Evolutionary conservation across 73 alveolate species (phyloP).

Genomic region (Tetrahymena malaccensis): DNA sequence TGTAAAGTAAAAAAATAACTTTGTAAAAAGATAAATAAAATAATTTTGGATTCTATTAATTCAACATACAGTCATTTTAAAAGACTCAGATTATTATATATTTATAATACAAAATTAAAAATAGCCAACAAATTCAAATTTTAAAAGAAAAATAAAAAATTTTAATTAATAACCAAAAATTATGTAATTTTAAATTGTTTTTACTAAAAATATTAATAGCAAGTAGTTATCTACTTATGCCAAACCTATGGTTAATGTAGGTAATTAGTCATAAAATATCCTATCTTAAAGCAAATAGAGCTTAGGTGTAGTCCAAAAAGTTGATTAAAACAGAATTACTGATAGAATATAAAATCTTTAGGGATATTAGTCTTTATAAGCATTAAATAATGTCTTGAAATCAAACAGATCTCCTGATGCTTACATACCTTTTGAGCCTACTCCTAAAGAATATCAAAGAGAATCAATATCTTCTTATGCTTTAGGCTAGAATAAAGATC

Average conservation of each 20-base stretch:
- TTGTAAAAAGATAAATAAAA: too few relatives aligned
- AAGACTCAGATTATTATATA: too few relatives aligned
- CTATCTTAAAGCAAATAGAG: not conserved
- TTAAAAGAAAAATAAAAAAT: not conserved
- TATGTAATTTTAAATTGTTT: not conserved
- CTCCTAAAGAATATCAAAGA: not conserved
- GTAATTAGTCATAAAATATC: not conserved
- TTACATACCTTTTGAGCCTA: not conserved
- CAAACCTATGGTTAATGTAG: not conserved
- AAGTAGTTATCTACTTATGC: not conserved
- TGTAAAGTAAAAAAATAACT: not conserved
- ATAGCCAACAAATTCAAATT: not conserved
- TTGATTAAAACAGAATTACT: not conserved
- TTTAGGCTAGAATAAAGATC: not conserved
- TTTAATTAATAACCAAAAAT: not conserved
- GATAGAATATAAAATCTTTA: not conserved
- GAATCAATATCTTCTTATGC: not conserved
- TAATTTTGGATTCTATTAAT: too few relatives aligned
- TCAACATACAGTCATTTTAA: too few relatives aligned
- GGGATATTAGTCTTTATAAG: not conserved
- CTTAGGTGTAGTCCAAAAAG: not conserved
- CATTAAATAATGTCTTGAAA: not conserved
- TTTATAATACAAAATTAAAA: not conserved
- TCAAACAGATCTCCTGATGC: not conserved
- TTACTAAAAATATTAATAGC: not conserved